Evolutionary conservation across 148 eudicot species (phyloP), one percentile per base, ranked within the genome.

Genomic region (Camellia japonica): DNA sequence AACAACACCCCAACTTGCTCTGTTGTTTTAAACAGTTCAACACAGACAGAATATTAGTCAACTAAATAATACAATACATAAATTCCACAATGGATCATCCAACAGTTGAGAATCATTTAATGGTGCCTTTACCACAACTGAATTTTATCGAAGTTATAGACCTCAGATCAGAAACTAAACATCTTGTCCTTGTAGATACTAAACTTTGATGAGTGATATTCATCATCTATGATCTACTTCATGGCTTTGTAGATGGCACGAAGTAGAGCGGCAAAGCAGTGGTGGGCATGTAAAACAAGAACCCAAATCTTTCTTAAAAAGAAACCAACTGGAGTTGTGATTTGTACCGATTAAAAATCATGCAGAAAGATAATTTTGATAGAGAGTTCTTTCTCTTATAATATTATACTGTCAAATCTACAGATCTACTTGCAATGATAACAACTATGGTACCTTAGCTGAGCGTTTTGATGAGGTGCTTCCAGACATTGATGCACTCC

Each of bases 401-500:
- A 23, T 23, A 23, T 23, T 23, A 23, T 23, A 23, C 30, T 23
- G 30, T 23, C 30, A 23, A 23, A 23, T 23, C 30, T 23, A 23
- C 30, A 23, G 30, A 23, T 23, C 30, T 23, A 23, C 30, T 23
- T 23, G 30, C 30, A 23, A 23, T 30, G 71, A 13, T 0, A 59
- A 58, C 60, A 47, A 10, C 30, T 62, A 63, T 44, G 44, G 55
- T 85, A 97, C 99, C 99, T 97, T 94, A 63, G 85, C 69, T 79
- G 95, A 85, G 80, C 89, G 80, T 78, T 86, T 92, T 75, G 95
- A 74, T 71, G 95, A 86, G 58, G 88, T 70, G 30, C 83, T 76
- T 73, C 68, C 84, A 56, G 91, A 81, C 75, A 80, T 76, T 47
- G 97, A 85, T 77, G 80, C 84, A 73, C 84, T 82, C 76, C 77